A percentile compares a stretch with the other conserved stretches of the same genome.
Evolutionary conservation across 345 rosid genomes (phyloP).

Genomic region (Bruguiera sexangula): DNA sequence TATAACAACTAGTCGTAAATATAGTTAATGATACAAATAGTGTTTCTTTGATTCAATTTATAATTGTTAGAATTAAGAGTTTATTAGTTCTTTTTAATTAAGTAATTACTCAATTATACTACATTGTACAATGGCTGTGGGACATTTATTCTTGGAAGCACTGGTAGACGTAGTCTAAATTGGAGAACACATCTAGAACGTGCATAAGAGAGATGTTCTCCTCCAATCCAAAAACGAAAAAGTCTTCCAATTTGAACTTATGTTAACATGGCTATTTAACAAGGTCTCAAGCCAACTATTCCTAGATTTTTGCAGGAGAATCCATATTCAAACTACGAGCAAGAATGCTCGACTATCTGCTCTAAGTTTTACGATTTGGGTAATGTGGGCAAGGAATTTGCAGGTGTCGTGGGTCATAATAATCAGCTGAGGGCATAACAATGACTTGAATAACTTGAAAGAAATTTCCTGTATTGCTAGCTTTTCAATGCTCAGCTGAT

Average conservation of each 20-base stretch:
- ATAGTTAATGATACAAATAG: too few relatives aligned
- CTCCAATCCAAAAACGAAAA: slow-evolving; percentile 67
- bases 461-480: too few relatives aligned
- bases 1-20: too few relatives aligned
- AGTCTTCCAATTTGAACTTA: slow-evolving; percentile 92
- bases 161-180: slow-evolving; percentile 80
- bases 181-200: slow-evolving; percentile 74
- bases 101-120: too few relatives aligned
- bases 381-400: slow-evolving; percentile 53
- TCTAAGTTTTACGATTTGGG: slow-evolving; percentile 74
- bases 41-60: too few relatives aligned
- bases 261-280: slow-evolving; percentile 81
- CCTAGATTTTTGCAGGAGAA: slow-evolving; percentile 58
- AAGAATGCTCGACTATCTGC: slow-evolving; percentile 41
- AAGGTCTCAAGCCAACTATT: slow-evolving; percentile 98
- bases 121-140: slow-evolving; percentile 50
- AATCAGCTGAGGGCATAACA: slow-evolving; percentile 28
- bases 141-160: slow-evolving; percentile 91
- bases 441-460: slow-evolving; percentile 43
- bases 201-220: slow-evolving; percentile 48
- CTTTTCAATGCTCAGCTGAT: too few relatives aligned
- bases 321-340: slow-evolving; percentile 5
- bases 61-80: too few relatives aligned
- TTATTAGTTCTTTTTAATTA: too few relatives aligned
- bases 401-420: slow-evolving; percentile 3